Conservation (phyloP, 2,329 filamentous ascomycete species). For the Pyrenochaeta sp. region DNA sequence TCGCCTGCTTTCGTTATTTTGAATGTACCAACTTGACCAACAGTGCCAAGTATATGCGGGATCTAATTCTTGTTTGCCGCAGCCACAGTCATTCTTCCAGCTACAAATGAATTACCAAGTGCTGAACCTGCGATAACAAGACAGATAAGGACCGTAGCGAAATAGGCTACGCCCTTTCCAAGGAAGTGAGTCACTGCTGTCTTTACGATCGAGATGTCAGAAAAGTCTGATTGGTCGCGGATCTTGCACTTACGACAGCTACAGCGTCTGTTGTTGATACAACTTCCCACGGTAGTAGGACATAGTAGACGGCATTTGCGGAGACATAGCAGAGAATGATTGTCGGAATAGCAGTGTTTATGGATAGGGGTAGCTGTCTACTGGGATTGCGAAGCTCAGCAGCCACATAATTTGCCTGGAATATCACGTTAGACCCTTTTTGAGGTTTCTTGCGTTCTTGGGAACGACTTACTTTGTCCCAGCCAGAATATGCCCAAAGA, state of each 20-base stretch:
- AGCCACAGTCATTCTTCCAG: slow-evolving; percentile 70
- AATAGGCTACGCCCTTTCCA: slow-evolving; percentile 59
- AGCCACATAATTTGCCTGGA: slow-evolving; percentile 49
- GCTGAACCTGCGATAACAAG: slow-evolving; percentile 69
- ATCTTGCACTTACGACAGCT: slow-evolving; percentile 62
- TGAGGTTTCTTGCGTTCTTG: background rate
- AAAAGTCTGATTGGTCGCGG: background rate
- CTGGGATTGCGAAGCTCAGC: slow-evolving; percentile 45
- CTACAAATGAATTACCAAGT: slow-evolving; percentile 70
- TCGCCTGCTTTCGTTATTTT: slow-evolving; percentile 23
- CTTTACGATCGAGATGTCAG: slow-evolving; percentile 10
- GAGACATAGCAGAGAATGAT: slow-evolving; percentile 68
- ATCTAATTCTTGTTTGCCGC: slow-evolving; percentile 54
- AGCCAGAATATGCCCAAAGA: slow-evolving; percentile 47
- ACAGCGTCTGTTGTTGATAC: slow-evolving; percentile 69
- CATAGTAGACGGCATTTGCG: slow-evolving; percentile 69
- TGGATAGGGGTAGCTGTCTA: slow-evolving; percentile 64
- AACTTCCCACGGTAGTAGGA: slow-evolving; percentile 67
- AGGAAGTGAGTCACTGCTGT: slow-evolving; percentile 58
- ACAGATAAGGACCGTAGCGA: slow-evolving; percentile 66
- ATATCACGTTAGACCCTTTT: background rate
- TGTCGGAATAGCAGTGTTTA: slow-evolving; percentile 69
- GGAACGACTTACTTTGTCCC: slow-evolving; percentile 43
- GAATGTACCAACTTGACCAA: slow-evolving; percentile 40
- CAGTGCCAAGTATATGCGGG: slow-evolving; percentile 35